Evolutionary conservation across 1,139 yeast genomes (phyloP).

Genomic region (Geotrichum histeridarum): DNA sequence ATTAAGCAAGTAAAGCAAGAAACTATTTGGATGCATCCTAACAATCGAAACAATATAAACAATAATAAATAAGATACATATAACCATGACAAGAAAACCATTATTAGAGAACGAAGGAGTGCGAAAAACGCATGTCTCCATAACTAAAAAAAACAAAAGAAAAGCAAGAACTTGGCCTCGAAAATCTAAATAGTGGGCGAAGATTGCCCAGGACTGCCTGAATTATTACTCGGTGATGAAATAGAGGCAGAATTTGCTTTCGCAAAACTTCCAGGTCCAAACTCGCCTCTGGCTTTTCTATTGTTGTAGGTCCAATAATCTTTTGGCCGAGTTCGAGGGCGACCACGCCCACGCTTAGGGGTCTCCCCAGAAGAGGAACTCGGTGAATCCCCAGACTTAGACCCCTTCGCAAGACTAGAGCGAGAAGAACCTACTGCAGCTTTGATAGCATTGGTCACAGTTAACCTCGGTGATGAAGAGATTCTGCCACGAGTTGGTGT

Average conservation of each 20-base stretch:
- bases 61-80: background rate
- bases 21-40: background rate
- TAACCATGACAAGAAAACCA: background rate
- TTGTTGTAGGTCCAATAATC: slow-evolving; percentile 13
- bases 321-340: slow-evolving; percentile 13
- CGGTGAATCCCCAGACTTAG: background rate
- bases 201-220: background rate
- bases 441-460: slow-evolving; percentile 13
- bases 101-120: background rate
- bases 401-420: background rate
- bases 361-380: slow-evolving; percentile 1
- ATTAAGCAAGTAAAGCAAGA: background rate
- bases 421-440: slow-evolving; percentile 10
- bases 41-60: background rate
- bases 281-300: slow-evolving; percentile 10
- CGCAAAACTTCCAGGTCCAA: slow-evolving; percentile 7
- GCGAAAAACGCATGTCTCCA: background rate
- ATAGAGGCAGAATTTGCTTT: background rate
- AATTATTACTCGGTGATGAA: background rate
- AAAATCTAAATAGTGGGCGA: background rate
- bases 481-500: background rate
- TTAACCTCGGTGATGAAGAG: slow-evolving; percentile 9
- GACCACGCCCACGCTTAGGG: slow-evolving; percentile 10
- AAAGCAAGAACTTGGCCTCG: background rate
- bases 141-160: background rate